Evolutionary conservation across 495 filamentous ascomycete genomes (phyloP).

Genomic region (Staphylotrichum longicolle): DNA sequence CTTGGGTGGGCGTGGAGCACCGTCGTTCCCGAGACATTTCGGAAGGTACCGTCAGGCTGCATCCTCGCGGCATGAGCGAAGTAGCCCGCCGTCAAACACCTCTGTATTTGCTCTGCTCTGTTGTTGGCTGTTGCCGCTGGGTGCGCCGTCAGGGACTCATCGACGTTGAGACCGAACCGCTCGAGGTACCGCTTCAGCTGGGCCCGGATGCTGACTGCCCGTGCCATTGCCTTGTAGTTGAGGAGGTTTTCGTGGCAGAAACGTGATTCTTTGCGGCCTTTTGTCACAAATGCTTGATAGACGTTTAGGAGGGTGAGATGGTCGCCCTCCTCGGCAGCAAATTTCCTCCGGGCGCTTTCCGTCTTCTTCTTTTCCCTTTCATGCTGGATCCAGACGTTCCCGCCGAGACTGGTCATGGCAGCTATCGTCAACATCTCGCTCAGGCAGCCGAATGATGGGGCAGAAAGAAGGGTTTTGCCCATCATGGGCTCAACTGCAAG

Average conservation of each 20-base stretch:
- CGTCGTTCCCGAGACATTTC: slow-evolving; percentile 68
- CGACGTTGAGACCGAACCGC: slow-evolving; percentile 71
- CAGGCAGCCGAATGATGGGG: slow-evolving; percentile 70
- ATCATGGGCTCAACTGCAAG: slow-evolving; percentile 96
- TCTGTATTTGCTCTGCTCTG: slow-evolving; percentile 69
- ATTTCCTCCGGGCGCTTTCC: slow-evolving; percentile 74
- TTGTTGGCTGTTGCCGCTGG: slow-evolving; percentile 7
- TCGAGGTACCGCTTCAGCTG: slow-evolving; percentile 88
- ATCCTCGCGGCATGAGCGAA: slow-evolving; percentile 96
- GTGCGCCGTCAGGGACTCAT: slow-evolving; percentile 51
- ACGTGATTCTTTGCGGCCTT: slow-evolving; percentile 75
- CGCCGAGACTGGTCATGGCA: slow-evolving; percentile 87
- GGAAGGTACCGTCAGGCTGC: slow-evolving; percentile 91
- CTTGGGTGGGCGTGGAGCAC: slow-evolving; percentile 86
- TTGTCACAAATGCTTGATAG: slow-evolving; percentile 85
- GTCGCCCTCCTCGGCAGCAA: slow-evolving; percentile 91
- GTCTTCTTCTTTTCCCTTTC: slow-evolving; percentile 69
- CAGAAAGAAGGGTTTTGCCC: slow-evolving; percentile 83
- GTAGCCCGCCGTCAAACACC: slow-evolving; percentile 87
- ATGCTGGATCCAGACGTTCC: slow-evolving; percentile 76
- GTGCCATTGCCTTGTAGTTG: slow-evolving; percentile 77
- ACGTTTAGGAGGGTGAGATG: slow-evolving; percentile 93
- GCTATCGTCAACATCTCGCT: slow-evolving; percentile 89
- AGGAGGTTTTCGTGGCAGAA: slow-evolving; percentile 86
- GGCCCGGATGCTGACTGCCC: slow-evolving; percentile 80